Conservation (phyloP, 179 eudicot species). For the Drosera spatulata region DNA sequence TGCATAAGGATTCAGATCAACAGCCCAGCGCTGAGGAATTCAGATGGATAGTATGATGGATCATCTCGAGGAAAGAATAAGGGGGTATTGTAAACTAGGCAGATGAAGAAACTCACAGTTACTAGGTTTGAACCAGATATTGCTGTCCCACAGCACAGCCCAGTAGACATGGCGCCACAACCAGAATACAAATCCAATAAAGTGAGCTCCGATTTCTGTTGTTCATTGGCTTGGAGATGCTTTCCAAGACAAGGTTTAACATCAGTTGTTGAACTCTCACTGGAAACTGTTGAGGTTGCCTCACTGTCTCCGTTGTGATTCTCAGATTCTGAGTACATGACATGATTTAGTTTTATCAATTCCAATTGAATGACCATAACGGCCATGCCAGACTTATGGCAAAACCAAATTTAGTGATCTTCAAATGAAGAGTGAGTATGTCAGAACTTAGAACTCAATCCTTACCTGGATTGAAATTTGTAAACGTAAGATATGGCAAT, state of each 20-base stretch:
- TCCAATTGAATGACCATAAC: too few relatives aligned
- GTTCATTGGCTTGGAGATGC: neutral
- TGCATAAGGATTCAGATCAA: conserved; percentile 21
- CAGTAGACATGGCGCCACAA: conserved; percentile 44
- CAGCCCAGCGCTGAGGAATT: conserved; percentile 24
- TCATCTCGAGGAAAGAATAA: neutral
- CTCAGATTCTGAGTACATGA: conserved; percentile 10
- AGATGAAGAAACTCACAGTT: conserved; percentile 18
- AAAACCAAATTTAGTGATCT: too few relatives aligned
- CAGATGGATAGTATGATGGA: neutral
- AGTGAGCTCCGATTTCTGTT: conserved; percentile 11
- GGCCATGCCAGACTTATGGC: too few relatives aligned
- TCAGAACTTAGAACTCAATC: neutral
- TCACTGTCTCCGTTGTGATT: conserved; percentile 22
- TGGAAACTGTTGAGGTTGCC: conserved; percentile 38
- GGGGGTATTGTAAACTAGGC: neutral
- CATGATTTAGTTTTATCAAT: too few relatives aligned
- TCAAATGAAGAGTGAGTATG: too few relatives aligned
- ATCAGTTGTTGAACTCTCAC: conserved; percentile 21
- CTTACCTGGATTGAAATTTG: conserved; percentile 10
- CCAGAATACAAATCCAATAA: conserved; percentile 35
- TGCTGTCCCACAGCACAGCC: conserved; percentile 29
- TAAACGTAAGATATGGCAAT: conserved; percentile 16
- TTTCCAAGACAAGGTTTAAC: conserved; percentile 1
- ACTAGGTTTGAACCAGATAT: conserved; percentile 20